These are phyloP conservation scores for Rhizopus sp. DNA, from an alignment of 371 early-diverging fungal genomes.

Conservation along the genomic window DNA sequence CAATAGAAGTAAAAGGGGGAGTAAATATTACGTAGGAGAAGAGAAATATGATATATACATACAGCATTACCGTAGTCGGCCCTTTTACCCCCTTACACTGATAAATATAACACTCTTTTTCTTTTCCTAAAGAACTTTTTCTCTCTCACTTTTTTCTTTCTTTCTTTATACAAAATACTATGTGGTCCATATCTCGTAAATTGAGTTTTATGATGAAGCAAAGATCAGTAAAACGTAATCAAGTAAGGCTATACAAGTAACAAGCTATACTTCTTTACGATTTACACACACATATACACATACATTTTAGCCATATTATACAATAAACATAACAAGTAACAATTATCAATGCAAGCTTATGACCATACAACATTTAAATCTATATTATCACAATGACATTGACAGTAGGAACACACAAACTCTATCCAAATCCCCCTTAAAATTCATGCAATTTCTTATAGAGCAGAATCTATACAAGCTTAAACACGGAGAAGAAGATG, in stretches of 20 bases:
- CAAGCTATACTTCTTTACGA: neutral
- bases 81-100: too few species aligned
- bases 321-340: neutral
- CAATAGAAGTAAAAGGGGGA: too few species aligned
- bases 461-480: neutral
- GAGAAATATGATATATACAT: too few species aligned
- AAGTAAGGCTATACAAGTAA: neutral
- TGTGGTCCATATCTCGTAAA: slow-evolving; percentile 2
- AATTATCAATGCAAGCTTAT: too few species aligned
- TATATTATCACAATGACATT: neutral
- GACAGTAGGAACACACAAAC: neutral
- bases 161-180: neutral
- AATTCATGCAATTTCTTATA: neutral
- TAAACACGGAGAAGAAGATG: too few species aligned
- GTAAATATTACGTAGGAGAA: too few species aligned
- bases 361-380: neutral
- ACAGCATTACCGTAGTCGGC: too few species aligned
- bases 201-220: neutral
- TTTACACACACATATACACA: too few species aligned
- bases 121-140: too few species aligned
- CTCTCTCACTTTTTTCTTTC: too few species aligned
- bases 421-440: too few species aligned
- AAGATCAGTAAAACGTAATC: neutral
- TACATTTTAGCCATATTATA: neutral
- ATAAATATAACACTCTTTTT: too few species aligned